Conservation (phyloP, 1,139 yeast genomes). For the Pichia sp. region DNA sequence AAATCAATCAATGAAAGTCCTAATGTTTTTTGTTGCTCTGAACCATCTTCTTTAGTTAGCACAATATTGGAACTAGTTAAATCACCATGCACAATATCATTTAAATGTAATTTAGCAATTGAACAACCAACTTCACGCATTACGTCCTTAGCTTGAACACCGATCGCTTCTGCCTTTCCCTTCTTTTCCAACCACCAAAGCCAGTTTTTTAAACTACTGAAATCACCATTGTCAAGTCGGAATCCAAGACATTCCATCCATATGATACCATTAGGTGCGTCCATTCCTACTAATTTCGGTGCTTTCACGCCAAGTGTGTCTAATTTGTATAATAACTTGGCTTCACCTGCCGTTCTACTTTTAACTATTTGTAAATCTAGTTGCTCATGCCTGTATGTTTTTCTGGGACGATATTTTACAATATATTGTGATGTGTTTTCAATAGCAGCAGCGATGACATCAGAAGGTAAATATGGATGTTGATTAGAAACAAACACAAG, state of each 20-base stretch:
- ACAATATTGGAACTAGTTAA: constrained; percentile 86
- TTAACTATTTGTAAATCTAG: constrained; percentile 74
- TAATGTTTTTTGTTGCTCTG: constrained; percentile 24
- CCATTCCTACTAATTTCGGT: constrained; percentile 68
- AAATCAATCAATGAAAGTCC: constrained; percentile 72
- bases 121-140: constrained; percentile 56
- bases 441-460: constrained; percentile 23
- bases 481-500: constrained; percentile 57
- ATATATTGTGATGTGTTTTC: constrained; percentile 40
- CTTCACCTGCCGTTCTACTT: constrained; percentile 79
- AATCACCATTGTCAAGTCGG: constrained; percentile 40
- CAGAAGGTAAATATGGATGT: constrained; percentile 59
- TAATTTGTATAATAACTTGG: constrained; percentile 64
- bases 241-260: constrained; percentile 83
- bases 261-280: constrained; percentile 69
- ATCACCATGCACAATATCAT: constrained; percentile 90
- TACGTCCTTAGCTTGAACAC: constrained; percentile 36
- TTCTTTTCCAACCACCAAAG: constrained; percentile 55
- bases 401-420: constrained; percentile 81
- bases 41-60: constrained; percentile 32
- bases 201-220: constrained; percentile 64
- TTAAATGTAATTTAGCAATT: constrained; percentile 66
- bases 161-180: constrained; percentile 31
- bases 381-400: constrained; percentile 80
- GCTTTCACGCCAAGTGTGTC: constrained; percentile 50